A percentile compares a stretch with the other conserved stretches of the same genome.
These are phyloP conservation scores for Saccharomyces hybrid DNA, from an alignment of 1,139 yeast species.

Conservation along the genomic window DNA sequence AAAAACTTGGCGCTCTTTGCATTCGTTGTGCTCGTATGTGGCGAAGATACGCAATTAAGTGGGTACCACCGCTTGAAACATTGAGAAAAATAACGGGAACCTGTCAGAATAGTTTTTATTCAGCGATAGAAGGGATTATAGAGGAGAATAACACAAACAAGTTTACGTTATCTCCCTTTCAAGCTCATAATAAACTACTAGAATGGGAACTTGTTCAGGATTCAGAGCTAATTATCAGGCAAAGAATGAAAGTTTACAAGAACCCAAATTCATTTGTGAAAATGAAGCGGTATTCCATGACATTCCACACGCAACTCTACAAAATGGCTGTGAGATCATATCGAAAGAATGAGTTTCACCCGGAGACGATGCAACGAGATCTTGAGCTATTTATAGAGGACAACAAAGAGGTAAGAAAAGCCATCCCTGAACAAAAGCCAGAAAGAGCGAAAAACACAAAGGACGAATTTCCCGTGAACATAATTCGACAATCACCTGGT, in stretches of 20 bases:
- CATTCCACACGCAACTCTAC: conserved; percentile 20
- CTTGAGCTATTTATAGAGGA: conserved; percentile 12
- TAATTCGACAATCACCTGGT: not conserved
- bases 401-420: conserved; percentile 2
- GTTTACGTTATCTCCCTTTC: conserved; percentile 13
- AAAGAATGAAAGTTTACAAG: conserved; percentile 32
- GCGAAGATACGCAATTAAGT: conserved; percentile 83
- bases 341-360: conserved; percentile 10
- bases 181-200: conserved; percentile 40
- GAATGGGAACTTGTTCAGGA: conserved; percentile 73
- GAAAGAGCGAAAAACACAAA: not conserved
- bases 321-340: conserved; percentile 17
- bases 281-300: conserved; percentile 18
- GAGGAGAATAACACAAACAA: conserved; percentile 16
- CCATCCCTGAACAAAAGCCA: not conserved
- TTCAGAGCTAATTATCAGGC: conserved; percentile 49
- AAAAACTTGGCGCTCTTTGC: conserved; percentile 54
- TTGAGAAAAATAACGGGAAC: conserved; percentile 38
- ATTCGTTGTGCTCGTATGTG: conserved; percentile 82
- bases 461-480: not conserved
- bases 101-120: conserved; percentile 15
- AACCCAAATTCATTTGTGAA: conserved; percentile 22
- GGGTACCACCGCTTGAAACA: conserved; percentile 78
- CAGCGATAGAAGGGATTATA: conserved; percentile 15
- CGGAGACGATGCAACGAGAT: conserved; percentile 14